Base-by-base conservation (phyloP, 257 asterid species). In the Fraxinus quadrangulata region DNA sequence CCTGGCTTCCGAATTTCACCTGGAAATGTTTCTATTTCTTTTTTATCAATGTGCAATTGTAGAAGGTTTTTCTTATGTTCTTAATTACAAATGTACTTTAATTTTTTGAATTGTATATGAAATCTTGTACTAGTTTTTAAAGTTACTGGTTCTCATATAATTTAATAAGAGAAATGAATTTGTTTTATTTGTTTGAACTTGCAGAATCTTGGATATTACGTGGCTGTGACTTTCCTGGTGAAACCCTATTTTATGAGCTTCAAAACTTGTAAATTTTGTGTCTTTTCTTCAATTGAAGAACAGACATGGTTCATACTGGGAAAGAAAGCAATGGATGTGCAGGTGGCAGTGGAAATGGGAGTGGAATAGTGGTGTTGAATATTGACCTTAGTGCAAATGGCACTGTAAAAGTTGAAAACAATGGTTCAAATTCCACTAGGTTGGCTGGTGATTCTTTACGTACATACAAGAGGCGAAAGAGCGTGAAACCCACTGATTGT, bases 401-500 rank as follows among this genome's bases (percentile, higher is more conserved):
- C 17, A 30, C 51, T 63, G 83, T 74, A 14, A 82, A 71, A 11
- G 59, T 42, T 42, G 87, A 70, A 83, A 79, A 81, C 36, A 81
- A 86, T 23, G 74, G 72, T 77, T 78, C 61, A 71, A 76, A 70
- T 78, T 70, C 80, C 21, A 70, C 79, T 4, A 86, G 84, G 68
- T 81, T 82, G 37, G 78, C 85, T 40, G 78, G 82, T 34, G 80
- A 74, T 67, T 36, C 81, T 81, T 75, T 92, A 77, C 83, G 82
- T 74, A 92, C 95, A 36, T 92, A 94, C 84, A 88, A 89, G 90
- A 88, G 98, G 88, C 91, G 96, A 77, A 94, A 65, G 86, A 81
- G 61, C 71, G 77, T 51, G 72, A 84, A 75, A 63, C 68, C 59
- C 17, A 77, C 63, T 24, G 87, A 82, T 59, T 47, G 26, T 77